Base-by-base conservation (phyloP, 1,284 basidiomycete species). In the Ustilago shanxiensis region DNA sequence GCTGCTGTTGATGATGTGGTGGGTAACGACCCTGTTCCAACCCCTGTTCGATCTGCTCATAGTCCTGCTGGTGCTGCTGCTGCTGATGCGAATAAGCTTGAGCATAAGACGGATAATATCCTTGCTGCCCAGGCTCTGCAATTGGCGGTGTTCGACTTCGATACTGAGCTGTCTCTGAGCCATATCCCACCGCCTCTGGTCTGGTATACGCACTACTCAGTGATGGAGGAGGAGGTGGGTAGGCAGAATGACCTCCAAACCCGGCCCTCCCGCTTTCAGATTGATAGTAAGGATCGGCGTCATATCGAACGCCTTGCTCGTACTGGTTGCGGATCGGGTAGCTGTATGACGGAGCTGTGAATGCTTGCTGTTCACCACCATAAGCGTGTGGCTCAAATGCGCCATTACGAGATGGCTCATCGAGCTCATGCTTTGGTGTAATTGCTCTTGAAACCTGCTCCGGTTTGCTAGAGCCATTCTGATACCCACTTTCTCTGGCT, bases 1-100 rank as follows among this genome's bases (percentile, higher is more conserved):
- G 47, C 24, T 49, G 47, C 49, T 24, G 56, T 33, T 37, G 63
- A 44, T 5, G 63, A 50, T n/a, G 45, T 33, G 50, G 35, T 8
- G 56, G 63, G 24, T 59, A 59, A 13, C 6, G 14, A 16, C n/a
- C 33, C 16, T 31, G 54, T 13, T 57, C 54, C n/a, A 52, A 22
- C 28, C 22, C 20, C 16, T 31, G 14, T 58, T 53, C n/a, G 9
- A 37, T 10, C 14, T 50, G 20, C 49, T 35, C 16, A 18, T 33
- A 35, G 6, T 50, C 24, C 49, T 50, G 49, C 49, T 50, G 49
- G 20, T 54, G 7, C 18, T 45, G 18, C 29, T 52, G 50, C 50
- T 52, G 13, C 29, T 31, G 29, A n/a, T 55, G 24, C 11, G 22
- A 13, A 16, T 49, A 49, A 16, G 22, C 1, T 49, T 24, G 24